Conservation (phyloP, 306 rosid species). For the Mimosa bimucronata region DNA sequence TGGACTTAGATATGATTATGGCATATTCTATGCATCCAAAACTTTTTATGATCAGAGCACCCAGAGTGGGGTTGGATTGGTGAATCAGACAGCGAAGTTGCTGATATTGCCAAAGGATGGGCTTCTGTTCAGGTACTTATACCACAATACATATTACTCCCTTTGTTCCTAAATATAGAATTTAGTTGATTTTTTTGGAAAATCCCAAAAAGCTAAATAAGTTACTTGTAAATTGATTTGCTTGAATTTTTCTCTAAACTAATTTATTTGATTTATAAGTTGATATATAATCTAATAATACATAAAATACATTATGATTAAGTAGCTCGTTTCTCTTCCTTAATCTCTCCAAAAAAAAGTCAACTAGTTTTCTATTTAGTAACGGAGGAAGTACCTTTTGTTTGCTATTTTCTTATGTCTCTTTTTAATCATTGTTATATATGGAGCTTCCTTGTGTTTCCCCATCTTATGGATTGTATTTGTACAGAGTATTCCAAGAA, state of each 20-base stretch:
- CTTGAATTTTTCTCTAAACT: no score
- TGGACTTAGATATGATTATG: constrained; percentile 81
- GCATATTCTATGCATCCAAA: constrained; percentile 84
- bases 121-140: constrained; percentile 75
- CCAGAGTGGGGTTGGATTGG: constrained; percentile 88
- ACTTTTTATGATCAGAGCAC: constrained; percentile 64
- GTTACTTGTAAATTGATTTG: no score
- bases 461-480: neutral
- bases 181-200: no score
- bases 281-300: no score
- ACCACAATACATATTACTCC: neutral
- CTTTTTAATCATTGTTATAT: neutral
- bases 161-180: no score
- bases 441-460: neutral
- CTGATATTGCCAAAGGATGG: constrained; percentile 87
- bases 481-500: constrained; percentile 79
- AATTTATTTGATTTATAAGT: no score
- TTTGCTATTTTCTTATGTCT: neutral
- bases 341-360: no score
- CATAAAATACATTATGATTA: no score
- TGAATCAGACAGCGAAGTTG: constrained; percentile 81
- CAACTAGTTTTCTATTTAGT: no score
- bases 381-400: no score
- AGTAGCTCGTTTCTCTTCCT: no score
- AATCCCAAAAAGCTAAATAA: no score